Percentiles rank a stretch among this genome's conserved stretches.
These are phyloP conservation scores for Fusarium nygamai DNA, from an alignment of 2,329 filamentous ascomycete genomes.

Conservation along the genomic window DNA sequence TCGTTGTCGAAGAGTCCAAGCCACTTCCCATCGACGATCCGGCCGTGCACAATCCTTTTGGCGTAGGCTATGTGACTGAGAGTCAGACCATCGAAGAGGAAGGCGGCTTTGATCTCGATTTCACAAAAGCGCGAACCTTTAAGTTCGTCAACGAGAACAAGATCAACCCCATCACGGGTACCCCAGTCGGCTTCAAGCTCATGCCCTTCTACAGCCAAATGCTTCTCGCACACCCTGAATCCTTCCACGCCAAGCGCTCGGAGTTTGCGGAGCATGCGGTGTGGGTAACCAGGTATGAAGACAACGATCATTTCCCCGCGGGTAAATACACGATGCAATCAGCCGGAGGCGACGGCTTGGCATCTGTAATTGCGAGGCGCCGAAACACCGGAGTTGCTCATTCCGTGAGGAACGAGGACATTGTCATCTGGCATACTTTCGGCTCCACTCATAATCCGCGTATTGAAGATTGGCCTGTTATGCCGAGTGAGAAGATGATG, in stretches of 20 bases:
- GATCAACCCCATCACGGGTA: constrained; percentile 55
- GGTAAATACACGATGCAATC: constrained; percentile 61
- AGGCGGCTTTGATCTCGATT: constrained; percentile 60
- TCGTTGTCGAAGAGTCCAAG: constrained; percentile 53
- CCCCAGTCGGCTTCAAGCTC: constrained; percentile 58
- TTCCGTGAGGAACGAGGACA: constrained; percentile 58
- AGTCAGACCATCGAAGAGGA: constrained; percentile 56
- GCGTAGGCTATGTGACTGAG: constrained; percentile 56
- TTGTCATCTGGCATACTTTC: constrained; percentile 68
- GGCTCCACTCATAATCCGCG: constrained; percentile 73
- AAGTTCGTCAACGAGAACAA: constrained; percentile 59
- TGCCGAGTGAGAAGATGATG: constrained; percentile 68
- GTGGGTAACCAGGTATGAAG: constrained; percentile 57
- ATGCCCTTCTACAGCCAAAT: constrained; percentile 57
- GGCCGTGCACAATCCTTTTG: constrained; percentile 61
- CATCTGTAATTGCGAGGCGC: constrained; percentile 43
- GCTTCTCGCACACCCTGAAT: constrained; percentile 52
- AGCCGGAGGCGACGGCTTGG: constrained; percentile 50
- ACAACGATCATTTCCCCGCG: constrained; percentile 55
- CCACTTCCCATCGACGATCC: constrained; percentile 56
- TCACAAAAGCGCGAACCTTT: constrained; percentile 58
- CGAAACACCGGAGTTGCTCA: constrained; percentile 44
- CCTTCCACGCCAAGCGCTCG: constrained; percentile 52
- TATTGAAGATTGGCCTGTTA: constrained; percentile 74
- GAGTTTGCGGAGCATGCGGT: constrained; percentile 56